phyloP scores from a whole-genome alignment of 1,139 yeast genomes.

The Yamadazyma trypodendri region DNA sequence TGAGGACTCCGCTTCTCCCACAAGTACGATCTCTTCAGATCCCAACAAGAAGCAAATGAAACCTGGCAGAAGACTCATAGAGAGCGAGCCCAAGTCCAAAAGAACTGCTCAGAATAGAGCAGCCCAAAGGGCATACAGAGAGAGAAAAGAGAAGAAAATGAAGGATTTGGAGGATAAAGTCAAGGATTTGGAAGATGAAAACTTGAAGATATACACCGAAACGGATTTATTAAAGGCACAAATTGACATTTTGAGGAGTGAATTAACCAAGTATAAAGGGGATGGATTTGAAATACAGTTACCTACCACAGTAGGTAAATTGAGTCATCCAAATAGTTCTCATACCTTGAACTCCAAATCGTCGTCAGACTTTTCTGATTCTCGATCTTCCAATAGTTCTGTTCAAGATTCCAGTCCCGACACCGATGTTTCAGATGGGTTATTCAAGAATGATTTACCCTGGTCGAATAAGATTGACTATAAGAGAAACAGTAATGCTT shows the following conservation, averaged over 20 bases:
- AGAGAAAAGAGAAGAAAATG: constrained; percentile 86
- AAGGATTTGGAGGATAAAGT: constrained; percentile 84
- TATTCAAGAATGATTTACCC: constrained; percentile 30
- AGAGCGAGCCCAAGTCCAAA: constrained; percentile 78
- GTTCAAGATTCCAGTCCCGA: constrained; percentile 22
- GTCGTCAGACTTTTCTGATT: constrained; percentile 14
- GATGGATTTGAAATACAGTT: constrained; percentile 30
- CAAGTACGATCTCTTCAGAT: constrained; percentile 9
- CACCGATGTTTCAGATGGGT: constrained; percentile 18
- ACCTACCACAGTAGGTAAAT: constrained; percentile 35
- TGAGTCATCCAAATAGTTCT: constrained; percentile 23
- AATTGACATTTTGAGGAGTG: constrained; percentile 70
- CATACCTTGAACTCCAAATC: constrained; percentile 12
- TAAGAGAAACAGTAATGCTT: too few species aligned
- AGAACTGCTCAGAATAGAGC: constrained; percentile 97
- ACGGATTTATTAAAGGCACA: constrained; percentile 73
- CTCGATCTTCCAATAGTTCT: constrained; percentile 15
- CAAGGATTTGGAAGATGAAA: constrained; percentile 64
- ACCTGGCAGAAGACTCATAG: constrained; percentile 69
- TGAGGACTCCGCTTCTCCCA: constrained; percentile 3
- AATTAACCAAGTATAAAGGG: constrained; percentile 65
- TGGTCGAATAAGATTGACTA: constrained; percentile 20
- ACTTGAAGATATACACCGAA: constrained; percentile 62
- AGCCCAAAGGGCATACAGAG: constrained; percentile 95
- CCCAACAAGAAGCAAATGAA: constrained; percentile 42